Percentiles rank a stretch among this genome's conserved stretches.
These are phyloP conservation scores for Rhodamnia rubescens DNA, from an alignment of 345 rosid species.

Conservation along the genomic window DNA sequence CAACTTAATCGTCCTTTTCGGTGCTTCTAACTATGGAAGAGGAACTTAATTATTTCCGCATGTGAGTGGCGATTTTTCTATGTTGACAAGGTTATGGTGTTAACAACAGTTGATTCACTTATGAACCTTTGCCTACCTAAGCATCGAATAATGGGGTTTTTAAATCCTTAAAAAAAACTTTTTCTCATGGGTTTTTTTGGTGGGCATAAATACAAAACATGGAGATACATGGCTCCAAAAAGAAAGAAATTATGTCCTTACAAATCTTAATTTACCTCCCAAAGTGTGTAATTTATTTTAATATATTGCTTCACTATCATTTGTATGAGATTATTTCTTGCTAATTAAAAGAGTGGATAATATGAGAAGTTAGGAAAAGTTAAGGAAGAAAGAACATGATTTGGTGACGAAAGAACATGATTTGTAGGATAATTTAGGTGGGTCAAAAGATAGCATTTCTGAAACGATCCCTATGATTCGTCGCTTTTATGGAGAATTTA, in stretches of 20 bases:
- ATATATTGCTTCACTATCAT: background rate
- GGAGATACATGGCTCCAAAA: background rate
- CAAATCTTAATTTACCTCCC: background rate
- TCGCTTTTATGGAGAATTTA: slow-evolving; percentile 3
- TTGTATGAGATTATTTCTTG: background rate
- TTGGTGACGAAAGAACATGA: background rate
- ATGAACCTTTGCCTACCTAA: background rate
- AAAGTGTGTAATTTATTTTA: background rate
- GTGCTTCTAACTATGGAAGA: background rate
- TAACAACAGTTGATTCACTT: background rate
- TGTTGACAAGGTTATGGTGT: background rate
- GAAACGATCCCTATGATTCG: background rate
- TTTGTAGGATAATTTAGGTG: background rate
- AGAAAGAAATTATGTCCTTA: background rate
- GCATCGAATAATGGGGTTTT: background rate
- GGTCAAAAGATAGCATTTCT: background rate
- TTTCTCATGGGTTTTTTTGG: background rate
- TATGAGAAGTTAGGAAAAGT: background rate
- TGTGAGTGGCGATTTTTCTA: background rate
- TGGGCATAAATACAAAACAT: background rate
- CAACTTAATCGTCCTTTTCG: background rate
- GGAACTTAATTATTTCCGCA: background rate
- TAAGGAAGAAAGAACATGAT: background rate
- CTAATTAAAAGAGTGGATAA: background rate
- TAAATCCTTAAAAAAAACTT: background rate